Evolutionary conservation across 2,329 filamentous ascomycete genomes (phyloP).

Genomic region (Aspergillus sojae): DNA sequence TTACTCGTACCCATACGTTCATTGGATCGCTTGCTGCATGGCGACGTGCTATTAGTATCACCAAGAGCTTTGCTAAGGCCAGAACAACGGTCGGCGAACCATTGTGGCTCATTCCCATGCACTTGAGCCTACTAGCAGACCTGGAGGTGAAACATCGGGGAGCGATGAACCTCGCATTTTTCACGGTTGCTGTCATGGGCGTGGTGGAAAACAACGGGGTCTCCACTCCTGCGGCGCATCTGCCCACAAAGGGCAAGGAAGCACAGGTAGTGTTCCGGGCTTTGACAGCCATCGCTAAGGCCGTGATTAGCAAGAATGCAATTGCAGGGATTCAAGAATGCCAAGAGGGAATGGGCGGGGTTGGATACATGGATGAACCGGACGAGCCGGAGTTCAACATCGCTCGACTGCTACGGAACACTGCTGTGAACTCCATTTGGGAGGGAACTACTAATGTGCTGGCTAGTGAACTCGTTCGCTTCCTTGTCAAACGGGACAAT

Average conservation of each 20-base stretch:
- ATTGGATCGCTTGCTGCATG: slow-evolving; percentile 40
- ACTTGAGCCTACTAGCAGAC: slow-evolving; percentile 42
- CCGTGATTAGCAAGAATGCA: slow-evolving; percentile 38
- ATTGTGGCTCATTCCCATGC: slow-evolving; percentile 44
- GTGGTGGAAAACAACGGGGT: slow-evolving; percentile 60
- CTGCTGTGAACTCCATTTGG: slow-evolving; percentile 61
- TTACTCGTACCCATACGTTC: slow-evolving; percentile 56
- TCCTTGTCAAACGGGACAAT: slow-evolving; percentile 29
- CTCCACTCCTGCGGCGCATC: slow-evolving; percentile 39
- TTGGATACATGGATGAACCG: slow-evolving; percentile 43
- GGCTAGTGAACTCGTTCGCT: slow-evolving; percentile 54
- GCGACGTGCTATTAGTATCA: slow-evolving; percentile 44
- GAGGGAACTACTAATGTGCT: slow-evolving; percentile 75
- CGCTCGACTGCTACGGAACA: slow-evolving; percentile 67
- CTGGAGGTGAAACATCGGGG: slow-evolving; percentile 43
- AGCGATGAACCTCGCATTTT: slow-evolving; percentile 40
- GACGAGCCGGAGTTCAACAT: slow-evolving; percentile 66
- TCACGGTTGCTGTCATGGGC: slow-evolving; percentile 35
- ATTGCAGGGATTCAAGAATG: slow-evolving; percentile 39
- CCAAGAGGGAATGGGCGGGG: slow-evolving; percentile 42
- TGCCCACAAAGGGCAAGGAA: slow-evolving; percentile 38
- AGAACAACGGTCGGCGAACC: slow-evolving; percentile 41
- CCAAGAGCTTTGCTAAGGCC: slow-evolving; percentile 44
- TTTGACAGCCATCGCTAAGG: slow-evolving; percentile 37
- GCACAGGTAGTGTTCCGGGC: slow-evolving; percentile 31